Conservation (phyloP, 169 alveolate species). For the Perkinsus olseni region DNA sequence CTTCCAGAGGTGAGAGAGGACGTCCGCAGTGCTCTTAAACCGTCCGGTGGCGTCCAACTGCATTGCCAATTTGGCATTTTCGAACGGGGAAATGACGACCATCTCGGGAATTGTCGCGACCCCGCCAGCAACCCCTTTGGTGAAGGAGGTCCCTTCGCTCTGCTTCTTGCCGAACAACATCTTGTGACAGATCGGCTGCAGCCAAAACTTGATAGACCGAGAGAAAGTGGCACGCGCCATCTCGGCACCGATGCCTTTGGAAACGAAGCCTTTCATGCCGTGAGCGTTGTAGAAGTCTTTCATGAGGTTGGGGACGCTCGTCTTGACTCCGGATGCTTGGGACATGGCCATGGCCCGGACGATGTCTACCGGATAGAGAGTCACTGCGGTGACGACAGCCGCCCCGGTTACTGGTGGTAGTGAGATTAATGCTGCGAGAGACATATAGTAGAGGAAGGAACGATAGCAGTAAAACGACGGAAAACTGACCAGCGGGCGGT, state of each 20-base stretch:
- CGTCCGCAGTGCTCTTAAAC: not conserved
- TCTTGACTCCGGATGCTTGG: not conserved
- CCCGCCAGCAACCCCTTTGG: constrained; percentile 17
- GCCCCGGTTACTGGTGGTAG: constrained; percentile 15
- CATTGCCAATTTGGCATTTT: constrained; percentile 12
- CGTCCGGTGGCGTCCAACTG: not conserved
- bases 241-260: constrained; percentile 19
- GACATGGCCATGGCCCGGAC: constrained; percentile 18
- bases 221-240: constrained; percentile 14
- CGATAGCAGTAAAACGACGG: too few species aligned
- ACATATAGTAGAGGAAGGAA: too few species aligned
- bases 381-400: constrained; percentile 7
- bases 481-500: too few species aligned
- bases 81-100: constrained; percentile 10
- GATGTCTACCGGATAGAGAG: constrained; percentile 18
- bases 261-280: constrained; percentile 12
- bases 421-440: not conserved
- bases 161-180: not conserved
- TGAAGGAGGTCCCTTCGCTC: not conserved
- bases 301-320: not conserved
- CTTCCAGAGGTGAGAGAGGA: not conserved
- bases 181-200: constrained; percentile 17
- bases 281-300: not conserved
- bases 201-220: constrained; percentile 15
- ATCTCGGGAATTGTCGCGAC: constrained; percentile 20